A percentile compares a stretch with the other conserved stretches of the same genome.
Evolutionary conservation across 805 yeast species (phyloP).

Genomic region (Isabelozyma pseudorhagii): DNA sequence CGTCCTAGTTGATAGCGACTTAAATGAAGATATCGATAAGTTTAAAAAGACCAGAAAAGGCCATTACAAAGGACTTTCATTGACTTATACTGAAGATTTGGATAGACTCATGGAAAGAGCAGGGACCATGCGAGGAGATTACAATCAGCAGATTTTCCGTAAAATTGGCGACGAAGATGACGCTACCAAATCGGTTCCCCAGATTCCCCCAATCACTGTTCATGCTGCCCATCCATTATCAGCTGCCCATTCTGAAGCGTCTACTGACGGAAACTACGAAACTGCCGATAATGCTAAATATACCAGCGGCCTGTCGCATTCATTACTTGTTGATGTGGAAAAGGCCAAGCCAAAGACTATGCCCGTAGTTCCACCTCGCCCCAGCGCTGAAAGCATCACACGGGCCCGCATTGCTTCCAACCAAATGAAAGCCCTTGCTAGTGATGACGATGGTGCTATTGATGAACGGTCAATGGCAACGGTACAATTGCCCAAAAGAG

Average conservation of each 20-base stretch:
- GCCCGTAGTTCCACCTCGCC: slow-evolving; percentile 19
- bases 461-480: not conserved
- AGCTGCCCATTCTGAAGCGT: slow-evolving; percentile 1
- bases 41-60: slow-evolving; percentile 1
- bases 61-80: slow-evolving; percentile 17
- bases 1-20: slow-evolving; percentile 4
- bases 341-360: not conserved
- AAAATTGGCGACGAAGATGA: not conserved
- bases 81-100: slow-evolving; percentile 33
- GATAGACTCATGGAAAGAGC: slow-evolving; percentile 38
- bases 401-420: slow-evolving; percentile 22
- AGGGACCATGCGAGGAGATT: slow-evolving; percentile 8
- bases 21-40: slow-evolving; percentile 5
- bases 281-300: slow-evolving; percentile 3
- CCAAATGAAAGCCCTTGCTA: slow-evolving; percentile 4
- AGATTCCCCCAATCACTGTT: not conserved
- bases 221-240: not conserved
- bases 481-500: not conserved
- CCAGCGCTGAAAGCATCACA: slow-evolving; percentile 18
- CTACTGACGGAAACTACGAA: slow-evolving; percentile 3
- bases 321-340: not conserved
- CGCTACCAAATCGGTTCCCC: not conserved
- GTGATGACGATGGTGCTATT: not conserved
- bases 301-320: not conserved
- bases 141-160: not conserved